phyloP scores from a whole-genome alignment of 2,329 filamentous ascomycete species.

The Paracamarosporium sp. region DNA sequence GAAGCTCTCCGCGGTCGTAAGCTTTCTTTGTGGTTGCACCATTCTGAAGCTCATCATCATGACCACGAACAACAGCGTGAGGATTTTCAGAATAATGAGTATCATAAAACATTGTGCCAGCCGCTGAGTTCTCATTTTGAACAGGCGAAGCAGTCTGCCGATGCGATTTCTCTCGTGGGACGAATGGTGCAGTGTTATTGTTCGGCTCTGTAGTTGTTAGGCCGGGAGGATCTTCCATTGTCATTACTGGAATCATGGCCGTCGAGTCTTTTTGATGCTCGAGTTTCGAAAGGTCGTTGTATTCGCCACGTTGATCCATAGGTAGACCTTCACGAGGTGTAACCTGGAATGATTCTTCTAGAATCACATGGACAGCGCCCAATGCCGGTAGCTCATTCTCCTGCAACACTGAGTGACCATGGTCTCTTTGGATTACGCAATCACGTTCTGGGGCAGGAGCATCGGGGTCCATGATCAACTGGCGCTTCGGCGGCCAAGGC shows the following conservation, averaged over 20 bases:
- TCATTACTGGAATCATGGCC: background rate
- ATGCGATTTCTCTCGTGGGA: background rate
- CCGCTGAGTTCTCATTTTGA: background rate
- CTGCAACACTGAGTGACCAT: too few species aligned
- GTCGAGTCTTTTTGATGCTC: background rate
- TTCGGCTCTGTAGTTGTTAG: background rate
- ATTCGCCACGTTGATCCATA: background rate
- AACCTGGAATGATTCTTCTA: background rate
- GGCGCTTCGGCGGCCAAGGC: background rate
- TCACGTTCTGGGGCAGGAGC: background rate
- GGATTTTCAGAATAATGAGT: background rate
- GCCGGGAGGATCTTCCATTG: background rate
- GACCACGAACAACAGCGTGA: background rate
- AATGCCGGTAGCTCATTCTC: background rate
- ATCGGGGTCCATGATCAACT: background rate
- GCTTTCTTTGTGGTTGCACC: background rate
- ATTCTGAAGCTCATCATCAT: background rate
- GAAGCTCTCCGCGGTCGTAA: background rate
- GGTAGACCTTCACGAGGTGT: background rate
- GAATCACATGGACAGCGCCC: too few species aligned
- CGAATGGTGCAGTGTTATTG: background rate
- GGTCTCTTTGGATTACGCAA: background rate
- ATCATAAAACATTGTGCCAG: background rate
- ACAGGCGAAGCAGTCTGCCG: background rate
- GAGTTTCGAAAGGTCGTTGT: background rate